Base-by-base conservation (phyloP, 2,329 filamentous ascomycete species). In the Allantophomopsis cytisporea region DNA sequence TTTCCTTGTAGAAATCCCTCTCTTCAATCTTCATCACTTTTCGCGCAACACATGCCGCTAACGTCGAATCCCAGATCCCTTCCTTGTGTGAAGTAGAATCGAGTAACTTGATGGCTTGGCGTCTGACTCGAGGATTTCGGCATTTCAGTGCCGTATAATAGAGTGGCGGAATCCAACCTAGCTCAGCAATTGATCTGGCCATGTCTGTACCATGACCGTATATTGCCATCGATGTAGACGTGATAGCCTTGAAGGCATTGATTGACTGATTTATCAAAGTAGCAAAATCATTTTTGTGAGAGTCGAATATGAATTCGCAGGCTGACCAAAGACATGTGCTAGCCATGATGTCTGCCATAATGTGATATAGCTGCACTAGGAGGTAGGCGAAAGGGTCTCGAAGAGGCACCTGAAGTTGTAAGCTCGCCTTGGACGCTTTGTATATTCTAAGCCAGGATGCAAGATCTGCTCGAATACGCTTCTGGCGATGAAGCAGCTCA, bases 81-180 rank as follows among this genome's bases (percentile, higher is more conserved):
- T 67, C 63, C 15, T 57, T 53, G 33, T 62, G 56, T 2, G 48
- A 44, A 1, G 46, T 41, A 1, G 43, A 43, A 14, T 49, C 47
- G 0, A 66, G 45, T 1, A 64, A 41, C 2, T 42, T 45, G 1
- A 62, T 45, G 0, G 63, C 63, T 30, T 63, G 60, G 0, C 54
- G 42, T 30, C 68, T 57, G 7, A 69, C 49, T 4, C 50, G 48
- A 32, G 56, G 59, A 2, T 60, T 50, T 0, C 68, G 63, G 33
- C 68, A 72, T 43, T 70, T 69, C 3, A 64, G 40, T 0, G 63
- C 66, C 2, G 58, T 48, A 42, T 59, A 69, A 42, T 67, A 69
- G 2, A 69, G 53, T 0, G 63, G 59, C 6, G 63, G 54, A 8
- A 67, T 56, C 51, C 62, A 64, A 7, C 66, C 65, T 8, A 65